A percentile compares a stretch with the other conserved stretches of the same genome.
Conservation (phyloP, 2,329 filamentous ascomycete species). For the Colletotrichum gigasporum region DNA sequence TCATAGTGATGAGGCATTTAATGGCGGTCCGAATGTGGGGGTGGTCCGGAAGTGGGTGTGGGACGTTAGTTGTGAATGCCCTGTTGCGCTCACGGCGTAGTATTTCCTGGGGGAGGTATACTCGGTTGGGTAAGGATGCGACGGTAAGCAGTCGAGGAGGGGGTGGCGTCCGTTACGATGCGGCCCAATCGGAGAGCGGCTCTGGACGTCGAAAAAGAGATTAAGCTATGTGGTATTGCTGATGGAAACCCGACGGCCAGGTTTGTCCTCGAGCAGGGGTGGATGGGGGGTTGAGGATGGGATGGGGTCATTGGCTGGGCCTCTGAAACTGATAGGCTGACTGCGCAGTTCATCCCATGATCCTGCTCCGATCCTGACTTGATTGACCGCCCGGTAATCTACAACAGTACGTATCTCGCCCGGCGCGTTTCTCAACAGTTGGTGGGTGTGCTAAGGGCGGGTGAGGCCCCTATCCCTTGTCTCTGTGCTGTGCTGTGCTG, state of each 20-base stretch:
- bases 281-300: too few species aligned
- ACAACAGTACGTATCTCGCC: not conserved
- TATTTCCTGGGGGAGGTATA: not conserved
- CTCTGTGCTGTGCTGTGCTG: too few species aligned
- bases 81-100: not conserved
- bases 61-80: not conserved
- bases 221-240: constrained; percentile 4
- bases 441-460: not conserved
- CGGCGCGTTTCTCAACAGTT: not conserved
- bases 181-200: constrained; percentile 8
- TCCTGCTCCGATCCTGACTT: not conserved
- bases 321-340: not conserved
- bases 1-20: too few species aligned
- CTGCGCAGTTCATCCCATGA: not conserved
- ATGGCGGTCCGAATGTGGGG: too few species aligned
- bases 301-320: not conserved
- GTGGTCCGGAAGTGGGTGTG: too few species aligned
- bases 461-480: not conserved
- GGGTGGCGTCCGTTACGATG: not conserved
- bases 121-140: not conserved
- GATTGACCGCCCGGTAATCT: not conserved
- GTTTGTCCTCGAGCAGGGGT: not conserved
- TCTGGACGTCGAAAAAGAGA: not conserved
- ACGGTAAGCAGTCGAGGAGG: not conserved
- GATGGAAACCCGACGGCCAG: not conserved